Evolutionary conservation across 306 rosid genomes (phyloP).

Genomic region (Fragaria iinumae): DNA sequence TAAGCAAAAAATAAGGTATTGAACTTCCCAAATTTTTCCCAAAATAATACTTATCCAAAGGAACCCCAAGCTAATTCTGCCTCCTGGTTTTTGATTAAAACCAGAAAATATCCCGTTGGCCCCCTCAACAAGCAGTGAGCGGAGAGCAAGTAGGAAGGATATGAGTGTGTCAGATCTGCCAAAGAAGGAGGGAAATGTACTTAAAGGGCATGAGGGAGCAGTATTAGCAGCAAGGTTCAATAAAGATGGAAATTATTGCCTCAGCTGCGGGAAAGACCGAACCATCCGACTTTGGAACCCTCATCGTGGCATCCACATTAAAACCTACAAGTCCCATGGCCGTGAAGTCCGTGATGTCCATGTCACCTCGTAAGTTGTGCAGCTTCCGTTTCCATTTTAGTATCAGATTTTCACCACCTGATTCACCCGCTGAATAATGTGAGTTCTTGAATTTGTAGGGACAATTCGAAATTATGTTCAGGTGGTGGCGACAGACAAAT

Average conservation of each 20-base stretch:
- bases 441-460: slow-evolving; percentile 38
- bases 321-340: slow-evolving; percentile 87
- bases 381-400: not conserved
- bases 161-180: slow-evolving; percentile 66
- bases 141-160: slow-evolving; percentile 6
- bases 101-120: not conserved
- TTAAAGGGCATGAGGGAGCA: slow-evolving; percentile 84
- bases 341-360: slow-evolving; percentile 91
- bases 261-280: slow-evolving; percentile 87
- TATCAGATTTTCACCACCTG: not conserved
- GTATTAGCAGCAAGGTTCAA: slow-evolving; percentile 80
- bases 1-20: not conserved
- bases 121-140: not conserved
- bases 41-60: not conserved
- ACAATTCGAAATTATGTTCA: slow-evolving; percentile 78
- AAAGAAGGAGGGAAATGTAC: slow-evolving; percentile 49
- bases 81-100: not conserved
- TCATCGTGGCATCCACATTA: slow-evolving; percentile 87
- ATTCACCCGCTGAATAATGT: not conserved
- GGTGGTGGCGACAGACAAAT: slow-evolving; percentile 90
- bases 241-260: slow-evolving; percentile 70
- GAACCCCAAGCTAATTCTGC: not conserved
- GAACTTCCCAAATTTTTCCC: not conserved
- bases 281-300: slow-evolving; percentile 97
- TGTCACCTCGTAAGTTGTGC: slow-evolving; percentile 50